Conservation (phyloP, 495 filamentous ascomycete genomes). For the Geopyxis carbonaria region DNA sequence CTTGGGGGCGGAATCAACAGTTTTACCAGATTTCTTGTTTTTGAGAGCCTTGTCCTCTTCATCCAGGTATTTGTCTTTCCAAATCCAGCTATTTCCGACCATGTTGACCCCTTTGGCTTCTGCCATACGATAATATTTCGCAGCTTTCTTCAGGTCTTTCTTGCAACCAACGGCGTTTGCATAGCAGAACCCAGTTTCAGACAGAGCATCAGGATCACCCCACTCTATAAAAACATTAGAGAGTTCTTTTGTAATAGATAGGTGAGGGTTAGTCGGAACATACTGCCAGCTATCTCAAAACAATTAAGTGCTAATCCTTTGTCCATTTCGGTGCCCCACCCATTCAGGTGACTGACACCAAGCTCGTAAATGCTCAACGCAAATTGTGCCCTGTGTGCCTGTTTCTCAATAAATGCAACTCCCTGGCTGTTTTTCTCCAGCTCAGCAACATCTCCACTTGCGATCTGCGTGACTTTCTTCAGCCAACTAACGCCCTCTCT, state of each 20-base stretch:
- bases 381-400: constrained; percentile 75
- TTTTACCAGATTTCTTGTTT: constrained; percentile 10
- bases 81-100: constrained; percentile 84
- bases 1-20: constrained; percentile 2
- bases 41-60: constrained; percentile 21
- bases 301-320: constrained; percentile 74
- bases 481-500: constrained; percentile 81
- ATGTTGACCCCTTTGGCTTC: constrained; percentile 89
- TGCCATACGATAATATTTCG: constrained; percentile 74
- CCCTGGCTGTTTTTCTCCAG: constrained; percentile 44
- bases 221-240: constrained; percentile 35
- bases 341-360: constrained; percentile 92
- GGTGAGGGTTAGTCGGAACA: constrained; percentile 22
- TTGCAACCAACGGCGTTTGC: constrained; percentile 72
- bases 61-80: constrained; percentile 26
- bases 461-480: constrained; percentile 72
- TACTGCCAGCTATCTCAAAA: constrained; percentile 85
- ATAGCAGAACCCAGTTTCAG: constrained; percentile 77
- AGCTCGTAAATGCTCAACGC: constrained; percentile 90
- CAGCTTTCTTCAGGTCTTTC: constrained; percentile 90
- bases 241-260: background rate
- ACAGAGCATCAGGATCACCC: constrained; percentile 91
- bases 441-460: constrained; percentile 61
- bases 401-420: constrained; percentile 46
- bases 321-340: constrained; percentile 91